A percentile compares a stretch with the other conserved stretches of the same genome.
Evolutionary conservation across 352 stramenopile genomes (phyloP).

Genomic region (Globisporangium alternatum): DNA sequence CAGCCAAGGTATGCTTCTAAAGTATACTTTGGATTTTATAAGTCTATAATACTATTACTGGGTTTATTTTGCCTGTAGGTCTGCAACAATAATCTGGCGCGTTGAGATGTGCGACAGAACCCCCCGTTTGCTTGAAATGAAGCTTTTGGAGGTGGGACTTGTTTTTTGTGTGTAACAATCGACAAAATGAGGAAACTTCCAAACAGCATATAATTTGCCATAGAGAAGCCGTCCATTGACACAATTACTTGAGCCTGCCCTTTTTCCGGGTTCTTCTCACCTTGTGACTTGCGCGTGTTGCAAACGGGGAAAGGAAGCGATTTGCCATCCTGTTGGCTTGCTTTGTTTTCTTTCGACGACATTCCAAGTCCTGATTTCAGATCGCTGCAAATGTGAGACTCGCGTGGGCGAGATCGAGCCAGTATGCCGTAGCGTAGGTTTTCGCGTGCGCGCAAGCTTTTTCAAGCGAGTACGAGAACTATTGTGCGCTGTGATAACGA

Average conservation of each 20-base stretch:
- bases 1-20: no score
- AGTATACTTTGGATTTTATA: background rate
- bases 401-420: background rate
- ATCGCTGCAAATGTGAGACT: background rate
- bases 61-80: background rate
- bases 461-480: no score
- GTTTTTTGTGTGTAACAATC: slow-evolving; percentile 10
- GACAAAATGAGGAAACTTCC: slow-evolving; percentile 6
- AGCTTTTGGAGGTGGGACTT: slow-evolving; percentile 9
- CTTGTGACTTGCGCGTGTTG: no score
- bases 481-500: no score
- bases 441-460: background rate
- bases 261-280: background rate
- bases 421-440: background rate
- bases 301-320: no score
- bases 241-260: background rate
- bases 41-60: background rate
- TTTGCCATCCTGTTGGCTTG: no score
- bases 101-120: slow-evolving; percentile 14
- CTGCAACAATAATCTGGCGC: background rate
- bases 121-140: background rate
- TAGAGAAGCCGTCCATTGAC: background rate
- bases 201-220: slow-evolving; percentile 1
- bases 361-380: no score
- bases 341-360: no score